Evolutionary conservation across 1,139 yeast species (phyloP), one percentile per base, ranked within the genome.

Genomic region (Protomyces inouyei): DNA sequence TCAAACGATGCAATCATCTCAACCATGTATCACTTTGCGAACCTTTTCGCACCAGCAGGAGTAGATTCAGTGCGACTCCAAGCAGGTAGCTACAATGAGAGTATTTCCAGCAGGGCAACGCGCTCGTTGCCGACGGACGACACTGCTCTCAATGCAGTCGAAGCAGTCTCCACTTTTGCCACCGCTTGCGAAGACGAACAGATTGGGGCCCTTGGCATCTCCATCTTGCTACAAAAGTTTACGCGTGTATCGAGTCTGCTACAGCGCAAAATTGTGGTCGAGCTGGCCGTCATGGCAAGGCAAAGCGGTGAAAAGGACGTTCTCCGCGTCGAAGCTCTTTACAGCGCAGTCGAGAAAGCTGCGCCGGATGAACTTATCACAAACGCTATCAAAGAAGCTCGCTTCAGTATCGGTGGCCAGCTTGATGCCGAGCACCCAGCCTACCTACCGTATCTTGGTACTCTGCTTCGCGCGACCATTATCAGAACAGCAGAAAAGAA

Each of bases 291-390:
- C 16, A 40, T 59, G 12, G 57, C 45, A 9, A 21, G 40, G 25
- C 57, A 45, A 14, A 52, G 63, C 45, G 16, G 57, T 9, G 63
- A 59, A n/a, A 59, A 52, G 16, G 63, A 59, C n/a, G 48, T 59
- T 9, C 18, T 40, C 5, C 38, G 63, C 10, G 57, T 52, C 10
- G 43, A 40, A 9, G 43, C 43, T 23, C 43, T 52, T 8, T 43
- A 40, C 36, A 37, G 52, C 28, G n/a, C 38, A 5, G 4, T 59
- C 21, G 57, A 59, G 35, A 45, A 35, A 12, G 9, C 28, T 9
- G 16, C 25, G 6, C 21, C 38, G 14, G 53, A 36, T 12, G 14
- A 10, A 12, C 52, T 14, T 8, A 23, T 43, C 36, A 23, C 14
- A 0, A 32, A 32, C 10, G 57, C 57, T 2, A 43, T 59, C 9